Evolutionary conservation across 2,329 filamentous ascomycete species (phyloP), one percentile per base, ranked within the genome.

Genomic region (Hypoxylon sp.): DNA sequence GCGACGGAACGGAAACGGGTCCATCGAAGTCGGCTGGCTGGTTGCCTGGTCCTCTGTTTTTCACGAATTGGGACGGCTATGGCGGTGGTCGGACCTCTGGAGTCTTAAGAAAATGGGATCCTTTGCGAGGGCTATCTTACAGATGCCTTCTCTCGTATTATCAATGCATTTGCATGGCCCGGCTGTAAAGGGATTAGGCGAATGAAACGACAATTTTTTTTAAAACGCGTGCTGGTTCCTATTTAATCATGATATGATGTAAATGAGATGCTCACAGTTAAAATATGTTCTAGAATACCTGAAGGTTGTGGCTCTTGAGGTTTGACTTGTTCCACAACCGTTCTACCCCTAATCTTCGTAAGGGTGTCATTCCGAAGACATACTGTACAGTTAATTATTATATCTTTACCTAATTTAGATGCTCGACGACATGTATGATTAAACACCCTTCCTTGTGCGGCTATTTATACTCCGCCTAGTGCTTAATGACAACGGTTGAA

Each of bases 161-260:
- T 74, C 71, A 73, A 74, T 76, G 80, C 80, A 82, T 81, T 80
- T 82, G 79, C 81, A 82, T 82, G 81, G 79, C 79, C 80, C 80
- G 81, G 80, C 78, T 82, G 78, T 81, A 80, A 81, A 79, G 78
- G 78, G 79, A 80, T 78, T 81, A 79, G 79, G 82, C 81, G 79
- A 83, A 83, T 82, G 79, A 83, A 82, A 80, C 77, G 75, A 80
- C 78, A 76, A 77, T 77, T 77, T 76, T 77, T 78, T 65, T 62
- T 50, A 67, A 66, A 52, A 7, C n/a, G n/a, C n/a, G n/a, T 47
- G 37, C 10, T 55, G 56, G 34, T 28, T 20, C 34, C 20, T 19
- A 28, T 39, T 49, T 47, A 3, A 19, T 17, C 11, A 41, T 58
- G 47, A 58, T 46, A 6, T 54, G 13, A 55, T 44, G 19, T 32